Conservation (phyloP, 108 stramenopile genomes). For the Cyclotella kingstonii region DNA sequence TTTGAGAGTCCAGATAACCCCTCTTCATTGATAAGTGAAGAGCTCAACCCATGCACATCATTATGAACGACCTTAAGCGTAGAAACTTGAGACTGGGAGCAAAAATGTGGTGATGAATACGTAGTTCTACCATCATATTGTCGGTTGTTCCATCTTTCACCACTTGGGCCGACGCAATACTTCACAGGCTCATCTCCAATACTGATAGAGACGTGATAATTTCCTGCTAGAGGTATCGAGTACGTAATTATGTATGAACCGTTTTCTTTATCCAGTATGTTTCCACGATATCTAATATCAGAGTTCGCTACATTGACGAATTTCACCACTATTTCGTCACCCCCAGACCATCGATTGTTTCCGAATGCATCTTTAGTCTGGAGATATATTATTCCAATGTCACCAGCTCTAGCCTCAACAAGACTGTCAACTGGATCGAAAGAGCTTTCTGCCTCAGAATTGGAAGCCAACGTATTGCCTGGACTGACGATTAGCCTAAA, state of each 20-base stretch:
- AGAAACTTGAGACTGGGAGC: constrained; percentile 35
- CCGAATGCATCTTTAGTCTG: constrained; percentile 84
- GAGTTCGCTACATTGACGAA: constrained; percentile 23
- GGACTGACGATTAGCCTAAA: constrained; percentile 66
- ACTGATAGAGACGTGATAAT: constrained; percentile 57
- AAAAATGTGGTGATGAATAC: constrained; percentile 56
- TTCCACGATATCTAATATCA: constrained; percentile 47
- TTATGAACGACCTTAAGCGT: constrained; percentile 64
- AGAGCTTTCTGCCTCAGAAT: constrained; percentile 53
- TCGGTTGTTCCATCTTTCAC: constrained; percentile 40
- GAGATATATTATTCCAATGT: constrained; percentile 58
- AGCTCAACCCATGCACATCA: constrained; percentile 59
- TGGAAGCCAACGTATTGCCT: constrained; percentile 54
- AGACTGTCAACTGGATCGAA: constrained; percentile 56
- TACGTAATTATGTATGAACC: constrained; percentile 74
- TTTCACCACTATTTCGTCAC: constrained; percentile 55
- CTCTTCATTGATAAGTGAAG: constrained; percentile 38
- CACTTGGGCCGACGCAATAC: constrained; percentile 41
- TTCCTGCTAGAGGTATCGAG: constrained; percentile 71
- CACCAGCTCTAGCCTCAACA: constrained; percentile 69
- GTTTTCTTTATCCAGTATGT: constrained; percentile 57
- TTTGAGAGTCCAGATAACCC: constrained; percentile 42
- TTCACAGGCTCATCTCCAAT: constrained; percentile 54
- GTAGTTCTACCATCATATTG: constrained; percentile 58
- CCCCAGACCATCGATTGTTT: constrained; percentile 63